A percentile compares a stretch with the other conserved stretches of the same genome.
Evolutionary conservation across 176 grass and related monocot genomes (phyloP).

Genomic region (Urochloa ruziziensis): DNA sequence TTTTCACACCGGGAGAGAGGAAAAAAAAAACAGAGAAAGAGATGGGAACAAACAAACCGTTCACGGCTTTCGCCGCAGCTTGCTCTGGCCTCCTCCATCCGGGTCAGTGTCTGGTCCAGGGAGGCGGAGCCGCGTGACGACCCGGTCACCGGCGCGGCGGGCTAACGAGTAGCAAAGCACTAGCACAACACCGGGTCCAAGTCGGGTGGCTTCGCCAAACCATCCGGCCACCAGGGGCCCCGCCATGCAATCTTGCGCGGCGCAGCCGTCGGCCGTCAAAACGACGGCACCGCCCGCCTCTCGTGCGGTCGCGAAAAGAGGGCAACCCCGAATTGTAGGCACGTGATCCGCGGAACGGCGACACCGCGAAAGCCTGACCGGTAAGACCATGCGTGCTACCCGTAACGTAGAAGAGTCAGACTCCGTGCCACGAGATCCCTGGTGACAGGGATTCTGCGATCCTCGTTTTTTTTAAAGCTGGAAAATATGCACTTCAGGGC

Average conservation of each 20-base stretch:
- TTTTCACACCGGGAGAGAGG: too few species aligned
- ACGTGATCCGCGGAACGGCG: conserved; percentile 17
- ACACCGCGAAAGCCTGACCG: background rate
- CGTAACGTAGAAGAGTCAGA: background rate
- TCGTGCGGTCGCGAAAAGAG: background rate
- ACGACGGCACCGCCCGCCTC: background rate
- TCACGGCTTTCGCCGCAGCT: conserved; percentile 29
- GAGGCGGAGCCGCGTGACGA: conserved; percentile 54
- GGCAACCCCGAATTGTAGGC: background rate
- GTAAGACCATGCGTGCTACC: background rate
- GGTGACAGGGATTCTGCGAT: background rate
- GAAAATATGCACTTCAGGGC: background rate
- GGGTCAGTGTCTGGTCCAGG: conserved; percentile 54
- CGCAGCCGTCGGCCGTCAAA: conserved; percentile 30
- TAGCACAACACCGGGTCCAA: conserved; percentile 10
- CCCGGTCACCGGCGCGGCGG: conserved; percentile 32
- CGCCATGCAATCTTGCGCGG: conserved; percentile 4
- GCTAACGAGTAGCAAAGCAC: background rate
- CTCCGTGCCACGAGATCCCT: background rate
- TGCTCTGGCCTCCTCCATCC: background rate
- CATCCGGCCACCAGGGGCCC: background rate
- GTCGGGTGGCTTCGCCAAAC: conserved; percentile 28
- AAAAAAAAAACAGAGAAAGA: too few species aligned
- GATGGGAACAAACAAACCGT: background rate
- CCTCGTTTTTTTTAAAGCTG: background rate